Evolutionary conservation across 257 asterid genomes (phyloP).

Genomic region (Jasminum sambac): DNA sequence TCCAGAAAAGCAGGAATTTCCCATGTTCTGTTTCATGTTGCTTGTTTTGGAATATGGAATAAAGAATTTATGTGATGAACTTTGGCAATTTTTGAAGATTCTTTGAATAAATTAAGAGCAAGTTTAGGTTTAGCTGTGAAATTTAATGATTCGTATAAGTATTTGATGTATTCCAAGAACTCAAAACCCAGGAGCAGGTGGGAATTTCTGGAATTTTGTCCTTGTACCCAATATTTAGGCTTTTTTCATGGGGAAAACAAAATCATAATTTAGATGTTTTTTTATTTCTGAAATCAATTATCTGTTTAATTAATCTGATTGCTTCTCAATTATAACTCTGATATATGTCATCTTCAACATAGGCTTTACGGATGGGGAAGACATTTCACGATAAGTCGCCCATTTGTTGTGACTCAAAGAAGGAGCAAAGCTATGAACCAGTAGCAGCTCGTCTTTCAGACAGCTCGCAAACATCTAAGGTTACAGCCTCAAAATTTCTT

Average conservation of each 20-base stretch:
- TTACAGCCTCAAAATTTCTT: conserved; percentile 2
- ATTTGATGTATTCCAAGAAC: background rate
- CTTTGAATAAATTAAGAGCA: background rate
- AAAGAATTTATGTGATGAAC: background rate
- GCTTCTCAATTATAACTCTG: background rate
- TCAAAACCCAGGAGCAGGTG: background rate
- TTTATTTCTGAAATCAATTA: background rate
- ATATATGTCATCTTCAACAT: conserved; percentile 4
- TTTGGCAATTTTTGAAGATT: background rate
- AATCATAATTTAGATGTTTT: background rate
- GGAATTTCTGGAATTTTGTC: background rate
- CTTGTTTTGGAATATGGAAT: background rate
- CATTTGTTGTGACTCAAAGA: conserved; percentile 23
- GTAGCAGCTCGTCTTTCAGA: conserved; percentile 24
- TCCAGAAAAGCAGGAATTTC: conserved; percentile 2
- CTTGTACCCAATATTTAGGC: background rate
- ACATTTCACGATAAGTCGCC: conserved; percentile 24
- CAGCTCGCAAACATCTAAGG: conserved; percentile 32
- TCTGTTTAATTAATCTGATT: background rate
- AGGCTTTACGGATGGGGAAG: conserved; percentile 28
- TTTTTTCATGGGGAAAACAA: background rate
- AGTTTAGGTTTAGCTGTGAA: background rate
- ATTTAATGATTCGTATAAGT: background rate
- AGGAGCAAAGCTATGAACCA: conserved; percentile 18
- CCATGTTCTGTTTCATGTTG: background rate